Base-by-base conservation (phyloP, 2,329 filamentous ascomycete genomes). In the Epichloe sp. region DNA sequence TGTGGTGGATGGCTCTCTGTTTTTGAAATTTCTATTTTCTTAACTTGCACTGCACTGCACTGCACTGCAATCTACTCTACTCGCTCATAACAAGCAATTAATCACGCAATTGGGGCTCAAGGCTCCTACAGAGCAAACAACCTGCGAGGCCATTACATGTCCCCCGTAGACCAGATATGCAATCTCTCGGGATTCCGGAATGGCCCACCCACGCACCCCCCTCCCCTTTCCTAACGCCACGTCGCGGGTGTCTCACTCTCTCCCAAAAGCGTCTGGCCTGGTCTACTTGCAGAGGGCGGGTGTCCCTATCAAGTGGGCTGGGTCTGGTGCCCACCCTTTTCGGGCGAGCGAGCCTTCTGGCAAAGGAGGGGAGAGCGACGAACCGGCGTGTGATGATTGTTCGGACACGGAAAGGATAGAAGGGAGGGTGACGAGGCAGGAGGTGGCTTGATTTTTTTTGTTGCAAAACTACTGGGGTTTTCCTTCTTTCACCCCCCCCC, bases 261-360 rank as follows among this genome's bases (percentile, higher is more conserved):
- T 31, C 26, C 26, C 26, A 31, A 31, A 31, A 31, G 34, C 44
- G 11, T 26, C 23, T 7, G 23, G 23, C 7, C 7, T 26, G 23
- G 23, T 26, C 23, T 26, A 26, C 23, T 26, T 26, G 23, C 23
- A 26, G 23, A 26, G 21, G 31, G 17, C 15, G 46, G 17, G 46
- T 48, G 46, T 48, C 21, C 14, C 19, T 48, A 34, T 41, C 17
- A 44, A 17, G 48, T 50, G 48, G 48, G 48, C 48, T 50, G 17
- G 48, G 42, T 44, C 48, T 50, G 48, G 40, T 50, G 48, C 40
- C 8, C 41, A 49, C 44, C 41, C 41, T 6, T 12, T 26, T 26
- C 23, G 23, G 23, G 23, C 23, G 23, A 26, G 23, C 23, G 23
- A 26, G 48, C 44, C 34, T n/a, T 35, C 38, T 36, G 8, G 31